Conservation (phyloP, 2,329 filamentous ascomycete genomes). For the Lasiodiplodia citricola region DNA sequence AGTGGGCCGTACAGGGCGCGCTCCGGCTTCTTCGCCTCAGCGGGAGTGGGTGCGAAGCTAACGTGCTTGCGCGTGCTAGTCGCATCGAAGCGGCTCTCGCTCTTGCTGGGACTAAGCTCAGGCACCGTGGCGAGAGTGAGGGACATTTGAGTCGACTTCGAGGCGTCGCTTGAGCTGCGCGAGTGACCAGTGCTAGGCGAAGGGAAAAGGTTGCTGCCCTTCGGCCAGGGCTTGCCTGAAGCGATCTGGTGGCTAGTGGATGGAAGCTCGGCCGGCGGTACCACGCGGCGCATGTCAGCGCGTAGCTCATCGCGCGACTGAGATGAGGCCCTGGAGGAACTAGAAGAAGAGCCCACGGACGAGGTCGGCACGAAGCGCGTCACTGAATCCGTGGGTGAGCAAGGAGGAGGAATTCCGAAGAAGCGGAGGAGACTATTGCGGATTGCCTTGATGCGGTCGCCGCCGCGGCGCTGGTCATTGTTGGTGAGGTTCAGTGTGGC, state of each 20-base stretch:
- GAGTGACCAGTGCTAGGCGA: neutral
- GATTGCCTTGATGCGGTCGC: neutral
- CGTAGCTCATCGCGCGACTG: neutral
- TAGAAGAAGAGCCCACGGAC: neutral
- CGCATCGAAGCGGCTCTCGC: slow-evolving; percentile 8
- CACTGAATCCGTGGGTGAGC: neutral
- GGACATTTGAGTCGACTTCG: neutral
- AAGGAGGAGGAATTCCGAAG: neutral
- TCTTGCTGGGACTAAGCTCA: slow-evolving; percentile 10
- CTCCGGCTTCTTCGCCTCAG: neutral
- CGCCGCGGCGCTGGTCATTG: neutral
- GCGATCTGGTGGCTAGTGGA: neutral
- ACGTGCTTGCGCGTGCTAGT: neutral
- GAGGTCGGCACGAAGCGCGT: neutral
- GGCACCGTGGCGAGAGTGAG: neutral
- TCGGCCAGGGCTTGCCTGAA: neutral
- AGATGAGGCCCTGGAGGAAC: neutral
- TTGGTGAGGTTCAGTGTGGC: neutral
- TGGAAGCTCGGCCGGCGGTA: neutral
- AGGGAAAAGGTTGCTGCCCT: neutral
- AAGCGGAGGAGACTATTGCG: slow-evolving; percentile 3
- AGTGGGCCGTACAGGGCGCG: slow-evolving; percentile 11
- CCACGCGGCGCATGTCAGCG: slow-evolving; percentile 5
- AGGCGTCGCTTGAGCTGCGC: neutral
- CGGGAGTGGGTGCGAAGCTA: neutral